Base-by-base conservation (phyloP, 2,329 filamentous ascomycete genomes). In the Colletotrichum tropicale region DNA sequence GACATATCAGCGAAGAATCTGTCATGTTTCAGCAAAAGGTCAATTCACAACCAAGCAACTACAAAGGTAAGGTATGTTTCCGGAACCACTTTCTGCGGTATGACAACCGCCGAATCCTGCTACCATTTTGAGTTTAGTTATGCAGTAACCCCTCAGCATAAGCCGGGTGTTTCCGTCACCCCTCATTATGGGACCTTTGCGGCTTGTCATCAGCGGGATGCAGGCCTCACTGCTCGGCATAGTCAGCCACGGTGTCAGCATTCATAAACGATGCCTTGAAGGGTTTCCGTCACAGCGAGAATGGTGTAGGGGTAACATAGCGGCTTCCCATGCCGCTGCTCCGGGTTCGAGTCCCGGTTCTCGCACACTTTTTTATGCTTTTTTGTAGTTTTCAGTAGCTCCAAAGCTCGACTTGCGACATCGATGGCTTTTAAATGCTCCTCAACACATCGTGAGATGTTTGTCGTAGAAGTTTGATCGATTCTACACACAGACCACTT, bases 271-370 rank as follows among this genome's bases (percentile, higher is more conserved):
- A 16, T 32, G 26, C 13, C 1, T 7, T 21, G 18, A 5, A 0
- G 3, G 0, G 5, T 0, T 10, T 2, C 0, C 0, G 15, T 12
- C 18, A 30, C 2, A 16, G 73, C 73, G 70, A 36, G 52, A 56
- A 36, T 75, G 70, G 73, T 75, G 73, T 75, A 75, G 48, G 69
- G 73, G 73, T 75, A 75, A 72, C 73, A 75, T 74, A 28, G 56
- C 62, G 73, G 73, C 73, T 75, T 75, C 70, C 73, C 73, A 75
- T 60, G 26, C 64, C 28, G 24, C 9, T 26, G 70, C 68, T 43
- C 43, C 69, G 73, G 55, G 73, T 75, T 75, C 73, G 73, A 75
- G 62, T 75, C 73, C 55, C 73, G 69, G 69, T 52, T 56, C 28
- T 36, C 70, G 73, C 73, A 75, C 13, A 13, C 0, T 30, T n/a